Conservation (phyloP, 345 rosid genomes). For the Odontarrhena argentea region DNA sequence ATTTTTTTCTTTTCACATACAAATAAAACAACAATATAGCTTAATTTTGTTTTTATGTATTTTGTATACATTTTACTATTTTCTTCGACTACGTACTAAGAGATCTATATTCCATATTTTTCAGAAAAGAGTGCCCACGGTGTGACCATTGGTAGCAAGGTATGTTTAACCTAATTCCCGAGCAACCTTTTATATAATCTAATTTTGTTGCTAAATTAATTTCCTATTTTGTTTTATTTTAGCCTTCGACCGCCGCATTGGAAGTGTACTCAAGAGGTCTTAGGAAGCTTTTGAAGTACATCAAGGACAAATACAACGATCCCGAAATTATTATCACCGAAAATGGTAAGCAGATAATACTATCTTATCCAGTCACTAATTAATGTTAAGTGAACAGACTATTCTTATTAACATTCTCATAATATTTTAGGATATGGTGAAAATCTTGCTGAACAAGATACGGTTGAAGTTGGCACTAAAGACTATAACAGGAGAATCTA, state of each 20-base stretch:
- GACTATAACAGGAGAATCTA: conserved; percentile 25
- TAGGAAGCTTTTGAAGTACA: conserved; percentile 38
- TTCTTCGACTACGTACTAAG: background rate
- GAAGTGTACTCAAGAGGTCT: conserved; percentile 34
- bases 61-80: no score
- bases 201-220: background rate
- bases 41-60: no score
- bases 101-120: background rate
- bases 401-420: no score
- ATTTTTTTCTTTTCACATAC: no score
- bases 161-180: background rate
- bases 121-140: background rate
- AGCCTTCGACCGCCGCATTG: conserved; percentile 12
- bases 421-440: conserved; percentile 31
- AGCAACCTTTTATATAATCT: background rate
- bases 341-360: conserved; percentile 39
- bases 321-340: conserved; percentile 50
- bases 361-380: background rate
- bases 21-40: no score
- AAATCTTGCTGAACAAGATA: conserved; percentile 11
- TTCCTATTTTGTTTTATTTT: background rate
- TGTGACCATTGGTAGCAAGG: conserved; percentile 16
- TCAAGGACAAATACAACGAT: conserved; percentile 41
- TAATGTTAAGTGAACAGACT: background rate
- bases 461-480: conserved; percentile 11